Percentiles rank a stretch among this genome's conserved stretches.
These are phyloP conservation scores for Zygoascus sp. DNA, from an alignment of 1,139 yeast genomes.

Conservation along the genomic window DNA sequence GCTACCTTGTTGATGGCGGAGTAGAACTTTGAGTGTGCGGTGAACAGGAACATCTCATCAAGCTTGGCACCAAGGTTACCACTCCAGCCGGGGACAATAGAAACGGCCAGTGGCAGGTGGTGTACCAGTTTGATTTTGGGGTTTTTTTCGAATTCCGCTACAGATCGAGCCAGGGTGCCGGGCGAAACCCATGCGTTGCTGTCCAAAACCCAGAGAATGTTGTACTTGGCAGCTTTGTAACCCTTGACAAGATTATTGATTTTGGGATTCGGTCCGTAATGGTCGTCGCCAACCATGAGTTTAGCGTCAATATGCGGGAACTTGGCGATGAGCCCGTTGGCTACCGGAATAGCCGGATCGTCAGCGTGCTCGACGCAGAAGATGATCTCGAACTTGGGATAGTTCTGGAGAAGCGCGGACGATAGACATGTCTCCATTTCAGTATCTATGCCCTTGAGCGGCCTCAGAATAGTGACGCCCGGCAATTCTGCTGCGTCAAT, in stretches of 20 bases:
- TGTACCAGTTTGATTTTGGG: constrained; percentile 64
- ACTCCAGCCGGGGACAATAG: constrained; percentile 31
- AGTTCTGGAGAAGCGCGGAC: constrained; percentile 64
- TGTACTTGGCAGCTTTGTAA: constrained; percentile 60
- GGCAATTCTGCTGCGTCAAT: background rate
- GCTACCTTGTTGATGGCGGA: constrained; percentile 68
- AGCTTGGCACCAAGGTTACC: constrained; percentile 57
- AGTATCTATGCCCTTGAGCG: constrained; percentile 79
- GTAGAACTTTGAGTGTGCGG: constrained; percentile 83
- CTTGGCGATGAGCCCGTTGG: constrained; percentile 45
- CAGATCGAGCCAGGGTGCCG: constrained; percentile 63
- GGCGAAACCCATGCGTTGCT: constrained; percentile 79
- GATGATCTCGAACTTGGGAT: constrained; percentile 66
- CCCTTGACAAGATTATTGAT: constrained; percentile 83
- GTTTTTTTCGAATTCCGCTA: constrained; percentile 45
- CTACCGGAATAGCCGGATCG: constrained; percentile 66
- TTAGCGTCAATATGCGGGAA: constrained; percentile 59
- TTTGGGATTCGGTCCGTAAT: constrained; percentile 83
- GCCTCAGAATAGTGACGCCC: constrained; percentile 78
- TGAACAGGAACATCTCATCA: constrained; percentile 80
- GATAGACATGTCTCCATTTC: constrained; percentile 65
- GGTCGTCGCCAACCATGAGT: constrained; percentile 47
- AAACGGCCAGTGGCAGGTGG: constrained; percentile 68
- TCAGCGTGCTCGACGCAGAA: constrained; percentile 64
- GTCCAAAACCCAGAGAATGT: constrained; percentile 83